Percentiles rank a stretch among this genome's conserved stretches.
Conservation (phyloP, 495 filamentous ascomycete genomes). For the Amniculicola lignicola region DNA sequence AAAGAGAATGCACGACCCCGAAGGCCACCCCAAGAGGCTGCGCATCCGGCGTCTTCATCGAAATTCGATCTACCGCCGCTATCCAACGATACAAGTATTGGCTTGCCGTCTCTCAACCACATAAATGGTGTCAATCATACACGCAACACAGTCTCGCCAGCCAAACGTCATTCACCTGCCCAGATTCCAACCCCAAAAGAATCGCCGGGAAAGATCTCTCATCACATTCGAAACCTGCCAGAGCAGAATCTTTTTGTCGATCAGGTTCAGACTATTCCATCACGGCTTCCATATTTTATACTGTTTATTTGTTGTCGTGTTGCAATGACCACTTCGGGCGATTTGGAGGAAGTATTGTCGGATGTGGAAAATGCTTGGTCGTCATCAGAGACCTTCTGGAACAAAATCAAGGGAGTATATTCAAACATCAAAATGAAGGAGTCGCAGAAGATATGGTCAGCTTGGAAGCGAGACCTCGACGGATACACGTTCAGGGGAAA, state of each 20-base stretch:
- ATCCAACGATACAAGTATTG: no score
- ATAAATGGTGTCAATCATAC: no score
- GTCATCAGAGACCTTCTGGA: slow-evolving; percentile 18
- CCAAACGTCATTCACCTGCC: neutral
- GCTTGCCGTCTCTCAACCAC: no score
- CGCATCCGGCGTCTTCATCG: no score
- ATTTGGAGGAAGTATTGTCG: neutral
- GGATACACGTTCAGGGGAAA: slow-evolving; percentile 34
- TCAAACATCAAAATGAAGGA: neutral
- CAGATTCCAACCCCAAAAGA: neutral
- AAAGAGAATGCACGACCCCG: no score
- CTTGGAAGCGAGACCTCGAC: slow-evolving; percentile 11
- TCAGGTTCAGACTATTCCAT: slow-evolving; percentile 3
- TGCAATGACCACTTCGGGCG: neutral
- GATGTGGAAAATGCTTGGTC: neutral
- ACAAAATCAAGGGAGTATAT: neutral
- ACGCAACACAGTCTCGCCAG: neutral
- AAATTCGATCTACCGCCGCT: no score
- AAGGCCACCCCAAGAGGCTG: no score
- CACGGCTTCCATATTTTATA: slow-evolving; percentile 17
- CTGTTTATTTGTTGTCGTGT: slow-evolving; percentile 25
- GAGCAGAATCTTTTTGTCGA: slow-evolving; percentile 21
- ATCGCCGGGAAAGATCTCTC: neutral
- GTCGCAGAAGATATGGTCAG: slow-evolving; percentile 20
- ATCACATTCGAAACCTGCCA: slow-evolving; percentile 26